Evolutionary conservation across 2,329 filamentous ascomycete species (phyloP).

Genomic region (Xylaria sp.): DNA sequence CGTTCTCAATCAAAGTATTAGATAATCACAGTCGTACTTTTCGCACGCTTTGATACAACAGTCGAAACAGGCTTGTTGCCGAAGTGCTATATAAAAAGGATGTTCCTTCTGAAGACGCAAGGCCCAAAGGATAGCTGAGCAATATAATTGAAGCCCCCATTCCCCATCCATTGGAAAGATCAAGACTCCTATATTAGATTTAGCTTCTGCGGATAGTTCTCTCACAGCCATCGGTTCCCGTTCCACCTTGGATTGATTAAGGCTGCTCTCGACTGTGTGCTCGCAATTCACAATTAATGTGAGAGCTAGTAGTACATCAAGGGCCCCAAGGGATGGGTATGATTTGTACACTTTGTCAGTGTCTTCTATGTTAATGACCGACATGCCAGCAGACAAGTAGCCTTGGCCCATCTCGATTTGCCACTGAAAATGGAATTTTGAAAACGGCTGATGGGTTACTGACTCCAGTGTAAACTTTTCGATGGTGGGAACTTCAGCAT

Average conservation of each 20-base stretch:
- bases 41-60: background rate
- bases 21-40: background rate
- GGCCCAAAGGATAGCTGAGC: background rate
- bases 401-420: background rate
- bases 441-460: background rate
- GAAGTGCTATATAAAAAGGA: background rate
- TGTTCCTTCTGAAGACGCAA: no score
- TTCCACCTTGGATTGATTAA: no score
- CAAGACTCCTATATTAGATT: no score
- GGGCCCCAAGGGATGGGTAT: background rate
- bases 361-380: background rate
- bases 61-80: constrained; percentile 1
- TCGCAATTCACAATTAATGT: background rate
- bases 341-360: background rate
- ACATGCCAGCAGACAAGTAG: background rate
- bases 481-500: background rate
- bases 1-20: background rate
- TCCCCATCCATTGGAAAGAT: constrained; percentile 1
- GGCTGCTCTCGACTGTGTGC: background rate
- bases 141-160: constrained; percentile 9
- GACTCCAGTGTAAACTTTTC: background rate
- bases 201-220: background rate
- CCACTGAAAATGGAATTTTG: background rate
- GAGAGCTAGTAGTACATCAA: background rate
- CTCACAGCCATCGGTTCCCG: background rate